Conservation (phyloP, 306 rosid species). For the Ormosia emarginata region DNA sequence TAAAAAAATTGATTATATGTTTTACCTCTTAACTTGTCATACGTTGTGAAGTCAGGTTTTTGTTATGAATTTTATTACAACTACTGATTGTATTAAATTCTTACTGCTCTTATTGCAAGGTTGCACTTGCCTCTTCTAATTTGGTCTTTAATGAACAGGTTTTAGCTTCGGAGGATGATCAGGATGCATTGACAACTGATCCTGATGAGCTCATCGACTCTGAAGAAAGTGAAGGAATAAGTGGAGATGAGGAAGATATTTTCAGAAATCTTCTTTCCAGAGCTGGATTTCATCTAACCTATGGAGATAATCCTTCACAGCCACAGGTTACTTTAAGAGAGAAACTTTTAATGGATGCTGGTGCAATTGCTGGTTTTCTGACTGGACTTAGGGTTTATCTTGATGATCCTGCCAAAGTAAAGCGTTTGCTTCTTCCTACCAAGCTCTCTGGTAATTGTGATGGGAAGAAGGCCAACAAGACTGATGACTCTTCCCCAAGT, state of each 20-base stretch:
- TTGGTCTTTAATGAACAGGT: conserved; percentile 51
- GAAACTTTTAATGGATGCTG: conserved; percentile 94
- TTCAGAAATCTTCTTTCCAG: conserved; percentile 91
- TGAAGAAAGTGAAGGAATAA: conserved; percentile 94
- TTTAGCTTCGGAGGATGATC: conserved; percentile 95
- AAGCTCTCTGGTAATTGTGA: conserved; percentile 77
- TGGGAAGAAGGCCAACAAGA: conserved; percentile 72
- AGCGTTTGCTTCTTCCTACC: conserved; percentile 96
- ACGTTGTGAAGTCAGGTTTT: background rate
- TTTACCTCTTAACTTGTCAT: conserved; percentile 8
- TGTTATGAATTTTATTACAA: conserved; percentile 13
- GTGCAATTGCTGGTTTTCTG: conserved; percentile 97
- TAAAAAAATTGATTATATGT: background rate
- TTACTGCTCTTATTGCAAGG: conserved; percentile 1
- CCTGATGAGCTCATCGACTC: conserved; percentile 95
- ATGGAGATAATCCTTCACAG: conserved; percentile 95
- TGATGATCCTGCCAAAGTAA: conserved; percentile 98
- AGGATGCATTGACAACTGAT: conserved; percentile 97
- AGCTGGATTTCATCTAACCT: conserved; percentile 97
- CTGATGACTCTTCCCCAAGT: conserved; percentile 91
- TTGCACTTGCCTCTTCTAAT: conserved; percentile 27
- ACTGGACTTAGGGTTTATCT: conserved; percentile 99
- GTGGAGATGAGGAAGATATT: conserved; percentile 98
- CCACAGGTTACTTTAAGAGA: conserved; percentile 95
- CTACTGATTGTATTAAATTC: background rate